A percentile compares a stretch with the other conserved stretches of the same genome.
Evolutionary conservation across 2,329 filamentous ascomycete genomes (phyloP).

Genomic region (Aureobasidium sp.): DNA sequence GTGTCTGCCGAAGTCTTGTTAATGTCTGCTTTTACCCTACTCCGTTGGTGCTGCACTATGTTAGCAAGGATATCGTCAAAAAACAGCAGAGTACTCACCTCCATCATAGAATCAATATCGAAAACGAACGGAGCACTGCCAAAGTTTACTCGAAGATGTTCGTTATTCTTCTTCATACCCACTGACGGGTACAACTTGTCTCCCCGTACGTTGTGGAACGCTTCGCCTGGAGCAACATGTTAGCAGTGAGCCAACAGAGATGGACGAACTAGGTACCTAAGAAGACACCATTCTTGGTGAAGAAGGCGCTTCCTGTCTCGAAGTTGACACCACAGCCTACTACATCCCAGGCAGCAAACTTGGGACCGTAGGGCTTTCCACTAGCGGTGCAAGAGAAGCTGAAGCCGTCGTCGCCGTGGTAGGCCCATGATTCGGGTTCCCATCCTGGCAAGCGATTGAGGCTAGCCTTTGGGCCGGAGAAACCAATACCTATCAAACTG

Average conservation of each 20-base stretch:
- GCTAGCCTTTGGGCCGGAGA: constrained; percentile 50
- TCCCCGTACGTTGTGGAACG: constrained; percentile 55
- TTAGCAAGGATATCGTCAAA: constrained; percentile 12
- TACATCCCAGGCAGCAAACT: constrained; percentile 50
- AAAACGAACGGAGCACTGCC: constrained; percentile 71
- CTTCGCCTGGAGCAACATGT: constrained; percentile 46
- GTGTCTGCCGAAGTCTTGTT: constrained; percentile 47
- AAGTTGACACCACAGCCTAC: constrained; percentile 60
- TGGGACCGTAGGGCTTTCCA: constrained; percentile 50
- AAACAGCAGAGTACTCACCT: constrained; percentile 42
- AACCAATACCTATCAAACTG: constrained; percentile 48
- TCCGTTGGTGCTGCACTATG: constrained; percentile 47
- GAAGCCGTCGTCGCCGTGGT: constrained; percentile 58
- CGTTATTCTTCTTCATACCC: constrained; percentile 56
- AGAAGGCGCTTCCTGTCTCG: constrained; percentile 51
- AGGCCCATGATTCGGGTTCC: constrained; percentile 58
- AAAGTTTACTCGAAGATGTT: constrained; percentile 53
- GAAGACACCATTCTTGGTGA: constrained; percentile 55
- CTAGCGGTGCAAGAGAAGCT: constrained; percentile 51
- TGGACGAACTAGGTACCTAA: constrained; percentile 36
- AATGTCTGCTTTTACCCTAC: constrained; percentile 53
- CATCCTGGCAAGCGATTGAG: constrained; percentile 55
- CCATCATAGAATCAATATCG: constrained; percentile 81
- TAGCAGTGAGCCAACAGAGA: not conserved
- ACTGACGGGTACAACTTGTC: constrained; percentile 58